Conservation (phyloP, 1,284 basidiomycete species). For the Trichosporon sp. region DNA sequence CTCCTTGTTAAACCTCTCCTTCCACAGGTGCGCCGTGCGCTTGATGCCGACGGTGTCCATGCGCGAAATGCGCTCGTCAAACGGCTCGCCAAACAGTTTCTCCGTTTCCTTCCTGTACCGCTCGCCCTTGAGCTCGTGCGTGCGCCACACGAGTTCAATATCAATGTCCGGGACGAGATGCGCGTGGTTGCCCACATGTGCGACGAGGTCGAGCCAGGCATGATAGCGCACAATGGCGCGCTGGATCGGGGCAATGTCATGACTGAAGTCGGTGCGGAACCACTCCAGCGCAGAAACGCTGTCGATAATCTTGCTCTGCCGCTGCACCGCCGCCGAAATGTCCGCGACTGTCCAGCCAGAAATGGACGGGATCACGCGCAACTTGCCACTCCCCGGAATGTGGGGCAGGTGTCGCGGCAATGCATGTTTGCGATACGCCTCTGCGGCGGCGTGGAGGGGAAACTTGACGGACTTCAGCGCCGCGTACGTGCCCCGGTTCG, state of each 20-base stretch:
- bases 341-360: constrained; percentile 39
- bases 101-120: constrained; percentile 40
- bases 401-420: constrained; percentile 26
- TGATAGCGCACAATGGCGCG: constrained; percentile 48
- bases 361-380: constrained; percentile 20
- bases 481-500: constrained; percentile 27
- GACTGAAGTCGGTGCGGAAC: constrained; percentile 32
- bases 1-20: constrained; percentile 35
- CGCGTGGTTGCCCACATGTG: constrained; percentile 25
- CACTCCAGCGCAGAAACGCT: constrained; percentile 42
- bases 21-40: constrained; percentile 37
- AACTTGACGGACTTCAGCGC: constrained; percentile 32
- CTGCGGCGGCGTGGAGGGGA: constrained; percentile 29
- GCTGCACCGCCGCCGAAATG: constrained; percentile 40
- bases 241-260: constrained; percentile 27
- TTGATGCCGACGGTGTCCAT: constrained; percentile 36
- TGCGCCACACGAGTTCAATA: constrained; percentile 55
- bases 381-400: constrained; percentile 1
- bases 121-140: constrained; percentile 48
- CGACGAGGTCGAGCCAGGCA: constrained; percentile 49
- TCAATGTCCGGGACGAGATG: constrained; percentile 43
- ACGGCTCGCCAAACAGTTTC: constrained; percentile 34
- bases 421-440: constrained; percentile 20
- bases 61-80: constrained; percentile 23
- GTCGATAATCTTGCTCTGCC: constrained; percentile 41